A percentile compares a stretch with the other conserved stretches of the same genome.
These are phyloP conservation scores for Coniochaeta sp. DNA, from an alignment of 2,329 filamentous ascomycete genomes.

Conservation along the genomic window DNA sequence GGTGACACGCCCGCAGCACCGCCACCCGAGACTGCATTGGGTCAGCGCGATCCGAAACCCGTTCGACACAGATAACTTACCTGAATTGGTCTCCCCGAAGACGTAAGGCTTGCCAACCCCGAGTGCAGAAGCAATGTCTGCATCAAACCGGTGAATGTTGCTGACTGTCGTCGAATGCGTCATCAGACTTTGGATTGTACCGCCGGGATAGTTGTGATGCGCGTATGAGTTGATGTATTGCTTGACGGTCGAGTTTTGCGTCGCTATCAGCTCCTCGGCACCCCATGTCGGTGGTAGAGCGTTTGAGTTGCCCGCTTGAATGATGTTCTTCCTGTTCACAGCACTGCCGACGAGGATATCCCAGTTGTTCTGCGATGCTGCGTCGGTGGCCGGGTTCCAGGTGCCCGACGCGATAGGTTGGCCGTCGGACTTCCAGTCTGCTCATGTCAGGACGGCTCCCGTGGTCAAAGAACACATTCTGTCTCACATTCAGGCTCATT, in stretches of 20 bases:
- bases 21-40: slow-evolving; percentile 27
- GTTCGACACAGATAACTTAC: too few species aligned
- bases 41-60: too few species aligned
- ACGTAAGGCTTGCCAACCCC: slow-evolving; percentile 34
- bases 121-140: slow-evolving; percentile 32
- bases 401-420: slow-evolving; percentile 30
- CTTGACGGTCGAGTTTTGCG: slow-evolving; percentile 26
- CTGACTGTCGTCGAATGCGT: slow-evolving; percentile 32
- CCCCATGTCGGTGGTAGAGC: slow-evolving; percentile 27
- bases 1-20: slow-evolving; percentile 31
- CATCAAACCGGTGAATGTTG: slow-evolving; percentile 30
- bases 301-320: slow-evolving; percentile 34
- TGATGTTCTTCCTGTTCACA: slow-evolving; percentile 24
- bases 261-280: slow-evolving; percentile 29
- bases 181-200: slow-evolving; percentile 34
- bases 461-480: background rate
- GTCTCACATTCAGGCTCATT: slow-evolving; percentile 49
- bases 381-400: slow-evolving; percentile 29
- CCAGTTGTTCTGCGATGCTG: slow-evolving; percentile 33
- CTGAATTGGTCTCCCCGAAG: slow-evolving; percentile 43
- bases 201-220: slow-evolving; percentile 42
- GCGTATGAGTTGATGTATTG: slow-evolving; percentile 34
- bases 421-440: slow-evolving; percentile 26
- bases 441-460: background rate
- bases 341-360: slow-evolving; percentile 26